Evolutionary conservation across 192 early-diverging fungal genomes (phyloP), one percentile per base, ranked within the genome.

Genomic region (Coemansia sp.): DNA sequence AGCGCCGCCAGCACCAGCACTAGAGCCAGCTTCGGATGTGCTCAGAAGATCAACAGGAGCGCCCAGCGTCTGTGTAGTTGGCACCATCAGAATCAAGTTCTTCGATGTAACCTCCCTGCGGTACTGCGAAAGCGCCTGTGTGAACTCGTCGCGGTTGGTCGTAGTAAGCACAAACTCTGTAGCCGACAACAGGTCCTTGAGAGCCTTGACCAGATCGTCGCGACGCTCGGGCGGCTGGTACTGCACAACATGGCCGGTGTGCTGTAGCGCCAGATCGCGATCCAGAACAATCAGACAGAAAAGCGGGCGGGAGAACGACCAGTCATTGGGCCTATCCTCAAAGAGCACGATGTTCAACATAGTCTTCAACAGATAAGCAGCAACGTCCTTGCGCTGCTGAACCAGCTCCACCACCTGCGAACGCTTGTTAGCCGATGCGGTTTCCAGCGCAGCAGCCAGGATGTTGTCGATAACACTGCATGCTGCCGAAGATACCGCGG

Each of bases 221-320:
- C 72, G 75, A 56, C 81, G 71, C 70, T 83, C 81, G 0, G 58
- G 11, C n/a, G 71, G 69, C 72, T 83, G 81, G 70, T 77, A 84
- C 77, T 73, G 77, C 47, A 76, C 74, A 18, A 84, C 69, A 56
- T 74, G 71, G 58, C 63, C 52, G 5, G 73, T 76, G 58, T 84
- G 62, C 75, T 79, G 71, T 59, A 79, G 64, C n/a, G 71, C 72
- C 67, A 71, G 72, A 23, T 91, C 90, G 64, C 84, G 88, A 64
- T 92, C 88, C 53, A 95, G 81, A 56, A 94, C 73, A 13, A 94
- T 88, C 56, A 96, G 67, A 7, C 88, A 88, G 68, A 95, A 84
- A 56, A 96, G 81, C 11, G 95, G 93, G 18, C 94, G 75, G 49
- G 91, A 91, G 37, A 95, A 79, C 40, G 88, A 87, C 93, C 94